These are phyloP conservation scores for Podospora fimiseda DNA, from an alignment of 495 filamentous ascomycete genomes.

Conservation along the genomic window DNA sequence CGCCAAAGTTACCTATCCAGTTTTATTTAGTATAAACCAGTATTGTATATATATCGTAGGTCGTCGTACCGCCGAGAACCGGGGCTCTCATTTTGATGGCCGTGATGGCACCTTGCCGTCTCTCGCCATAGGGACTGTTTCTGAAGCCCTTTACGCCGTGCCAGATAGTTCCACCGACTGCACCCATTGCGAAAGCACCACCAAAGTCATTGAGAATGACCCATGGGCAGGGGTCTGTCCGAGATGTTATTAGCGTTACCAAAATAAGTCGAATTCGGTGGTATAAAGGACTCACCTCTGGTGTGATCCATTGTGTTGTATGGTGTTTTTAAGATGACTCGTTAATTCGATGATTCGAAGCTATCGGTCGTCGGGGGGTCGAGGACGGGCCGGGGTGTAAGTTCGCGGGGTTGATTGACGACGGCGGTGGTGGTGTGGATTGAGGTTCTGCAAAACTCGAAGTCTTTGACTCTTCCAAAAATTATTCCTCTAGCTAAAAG, in stretches of 20 bases:
- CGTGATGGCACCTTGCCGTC: constrained; percentile 90
- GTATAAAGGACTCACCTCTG: constrained; percentile 34
- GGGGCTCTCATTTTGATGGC: constrained; percentile 96
- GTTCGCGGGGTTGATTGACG: too few relatives aligned
- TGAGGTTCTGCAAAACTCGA: too few relatives aligned
- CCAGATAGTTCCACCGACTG: constrained; percentile 92
- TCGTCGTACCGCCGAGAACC: constrained; percentile 65
- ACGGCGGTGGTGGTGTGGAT: too few relatives aligned
- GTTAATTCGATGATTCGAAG: too few relatives aligned
- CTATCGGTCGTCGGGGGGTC: too few relatives aligned
- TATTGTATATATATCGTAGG: background rate
- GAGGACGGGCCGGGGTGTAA: too few relatives aligned
- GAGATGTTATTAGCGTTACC: background rate
- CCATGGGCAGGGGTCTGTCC: constrained; percentile 78
- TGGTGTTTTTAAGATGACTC: too few relatives aligned
- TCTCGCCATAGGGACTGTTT: constrained; percentile 84
- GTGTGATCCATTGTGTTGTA: constrained; percentile 71
- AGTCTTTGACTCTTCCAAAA: too few relatives aligned
- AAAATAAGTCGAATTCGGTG: background rate
- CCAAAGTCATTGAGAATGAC: constrained; percentile 94
- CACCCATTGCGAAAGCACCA: constrained; percentile 95
- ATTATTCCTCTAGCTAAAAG: too few relatives aligned
- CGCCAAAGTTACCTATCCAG: constrained; percentile 64
- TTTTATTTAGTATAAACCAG: background rate
- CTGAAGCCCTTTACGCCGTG: constrained; percentile 96